Evolutionary conservation across 179 eudicot genomes (phyloP), one percentile per base, ranked within the genome.

Genomic region (Spinacia oleracea): DNA sequence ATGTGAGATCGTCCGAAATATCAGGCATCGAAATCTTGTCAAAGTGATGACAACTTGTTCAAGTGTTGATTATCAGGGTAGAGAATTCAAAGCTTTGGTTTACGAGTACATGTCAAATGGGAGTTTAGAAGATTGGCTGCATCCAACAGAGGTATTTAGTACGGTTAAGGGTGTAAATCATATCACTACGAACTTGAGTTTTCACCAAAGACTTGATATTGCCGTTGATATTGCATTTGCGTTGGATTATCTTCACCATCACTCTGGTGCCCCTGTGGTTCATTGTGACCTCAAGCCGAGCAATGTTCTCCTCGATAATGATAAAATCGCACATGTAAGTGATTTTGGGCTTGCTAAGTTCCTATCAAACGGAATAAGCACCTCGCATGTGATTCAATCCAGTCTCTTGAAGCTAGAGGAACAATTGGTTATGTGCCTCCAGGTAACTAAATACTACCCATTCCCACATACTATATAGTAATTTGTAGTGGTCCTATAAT

Each of bases 211-310:
- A 71, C 70, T 70, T 6, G 62, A 71, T 43, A 78, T 78, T 21
- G 81, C 81, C 43, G 35, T 59, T 42, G 48, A 78, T 59, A 21
- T 71, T 21, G 81, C 81, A 10, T 70, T 42, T 51, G 83, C 81
- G 1, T 40, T 85, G 77, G 83, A 76, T 27, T 82, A 85, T 53
- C 83, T 85, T 31, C 81, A 83, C 65, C 71, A 72, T 79, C 66
- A 42, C 5, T 68, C 66, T 50, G 77, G 45, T 45, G 59, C 10
- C 8, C 1, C 81, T 0, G 38, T 84, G n/a, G 74, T 79, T 55
- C 81, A 85, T 10, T 79, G 83, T 9, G 87, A 85, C 75, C 81
- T 85, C 35, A 85, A 85, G 72, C 81, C 83, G 25, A 82, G 79
- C 77, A 82, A 82, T 59, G 70, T 85, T 27, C 78, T 82, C 46